Evolutionary conservation across 2,329 filamentous ascomycete genomes (phyloP), one percentile per base, ranked within the genome.

Genomic region (Septoria petroselini): DNA sequence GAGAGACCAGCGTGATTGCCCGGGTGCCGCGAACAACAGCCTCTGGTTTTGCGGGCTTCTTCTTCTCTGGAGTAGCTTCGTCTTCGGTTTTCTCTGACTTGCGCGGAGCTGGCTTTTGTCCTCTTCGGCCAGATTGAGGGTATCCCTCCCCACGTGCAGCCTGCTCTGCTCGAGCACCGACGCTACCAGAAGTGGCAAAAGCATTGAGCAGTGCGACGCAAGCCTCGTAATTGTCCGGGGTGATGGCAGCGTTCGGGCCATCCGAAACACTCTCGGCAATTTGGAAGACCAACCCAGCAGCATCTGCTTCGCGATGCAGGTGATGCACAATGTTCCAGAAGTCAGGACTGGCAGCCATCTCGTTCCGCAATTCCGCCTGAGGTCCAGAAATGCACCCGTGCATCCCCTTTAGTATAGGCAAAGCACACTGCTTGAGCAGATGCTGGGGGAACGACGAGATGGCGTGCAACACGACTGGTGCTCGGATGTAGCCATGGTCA

Each of bases 291-390:
- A 84, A 77, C 0, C 84, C 77, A 1, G 89, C 86, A 19, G 86
- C 84, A 45, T 88, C 84, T 2, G 81, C 72, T 38, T 63, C 55
- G 15, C 76, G 75, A 18, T 77, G 75, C 14, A 98, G 74, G 25
- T 83, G 80, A 54, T 89, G 84, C 44, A 98, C 75, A 11, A 96
- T 87, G 4, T 86, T 85, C 93, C 93, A 98, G 69, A 98, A 97
- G 65, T 98, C 93, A 0, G 93, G 93, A 14, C 91, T 97, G 11
- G 88, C 91, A 71, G 95, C 94, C 59, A 97, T 87, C 71, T 97
- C 91, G 59, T 88, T 95, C 50, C 88, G 83, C 21, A 98, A 74
- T 9, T 86, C 82, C 19, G 84, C 83, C 21, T 53, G 0, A 7
- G 88, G 82, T 52, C 86, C 82, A 43, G 85, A 83, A 58, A 95